A percentile compares a stretch with the other conserved stretches of the same genome.
Conservation (phyloP, 2,329 filamentous ascomycete genomes). For the Cladosporium austrohemisphaericum region DNA sequence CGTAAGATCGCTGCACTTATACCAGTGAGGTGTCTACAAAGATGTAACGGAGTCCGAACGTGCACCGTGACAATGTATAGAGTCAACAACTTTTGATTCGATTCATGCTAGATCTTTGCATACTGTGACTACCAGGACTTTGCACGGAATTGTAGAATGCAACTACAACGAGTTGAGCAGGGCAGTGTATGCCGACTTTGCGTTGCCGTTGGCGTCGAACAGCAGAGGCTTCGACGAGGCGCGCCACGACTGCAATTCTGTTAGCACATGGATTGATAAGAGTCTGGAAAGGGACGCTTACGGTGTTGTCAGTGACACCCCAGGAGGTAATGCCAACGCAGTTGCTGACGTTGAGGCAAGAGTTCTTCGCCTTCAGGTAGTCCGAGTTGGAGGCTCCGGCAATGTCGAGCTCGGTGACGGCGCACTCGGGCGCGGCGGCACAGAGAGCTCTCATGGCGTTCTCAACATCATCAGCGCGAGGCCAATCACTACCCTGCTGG, state of each 20-base stretch:
- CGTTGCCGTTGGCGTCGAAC: slow-evolving; percentile 40
- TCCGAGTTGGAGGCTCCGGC: slow-evolving; percentile 53
- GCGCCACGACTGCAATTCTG: slow-evolving; percentile 40
- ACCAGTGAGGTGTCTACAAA: too few relatives aligned
- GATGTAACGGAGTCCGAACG: too few relatives aligned
- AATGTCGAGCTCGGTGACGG: slow-evolving; percentile 68
- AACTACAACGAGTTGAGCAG: slow-evolving; percentile 20
- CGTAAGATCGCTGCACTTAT: too few relatives aligned
- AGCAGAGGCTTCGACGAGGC: slow-evolving; percentile 36
- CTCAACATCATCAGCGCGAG: slow-evolving; percentile 42
- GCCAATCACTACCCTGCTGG: slow-evolving; percentile 33
- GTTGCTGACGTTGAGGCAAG: slow-evolving; percentile 55
- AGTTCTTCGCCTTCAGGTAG: slow-evolving; percentile 53
- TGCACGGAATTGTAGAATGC: too few relatives aligned
- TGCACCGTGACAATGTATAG: too few relatives aligned
- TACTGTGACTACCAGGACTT: too few relatives aligned
- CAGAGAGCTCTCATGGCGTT: slow-evolving; percentile 54
- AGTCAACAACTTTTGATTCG: too few relatives aligned
- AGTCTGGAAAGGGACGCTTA: background rate
- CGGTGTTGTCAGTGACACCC: slow-evolving; percentile 10
- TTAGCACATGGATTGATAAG: background rate
- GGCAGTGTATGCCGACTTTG: slow-evolving; percentile 41
- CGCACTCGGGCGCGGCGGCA: slow-evolving; percentile 52
- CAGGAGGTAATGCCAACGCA: slow-evolving; percentile 59
- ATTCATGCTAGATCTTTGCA: too few relatives aligned